Percentiles rank a stretch among this genome's conserved stretches.
Evolutionary conservation across 352 stramenopile genomes (phyloP).

Genomic region (Globisporangium camurandrum): DNA sequence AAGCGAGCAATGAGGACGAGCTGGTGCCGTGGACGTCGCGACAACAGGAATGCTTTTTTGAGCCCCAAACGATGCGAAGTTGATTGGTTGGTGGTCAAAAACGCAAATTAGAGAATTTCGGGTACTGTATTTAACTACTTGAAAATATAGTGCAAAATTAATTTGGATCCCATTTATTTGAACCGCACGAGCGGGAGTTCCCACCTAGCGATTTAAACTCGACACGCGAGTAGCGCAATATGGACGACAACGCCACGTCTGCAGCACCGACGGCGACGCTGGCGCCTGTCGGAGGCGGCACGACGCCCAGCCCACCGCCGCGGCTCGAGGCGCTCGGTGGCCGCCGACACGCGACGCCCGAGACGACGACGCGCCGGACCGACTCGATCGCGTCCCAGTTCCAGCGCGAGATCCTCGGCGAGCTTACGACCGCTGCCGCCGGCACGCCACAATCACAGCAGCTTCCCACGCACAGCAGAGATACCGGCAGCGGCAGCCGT

Average conservation of each 20-base stretch:
- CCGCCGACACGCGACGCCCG: conserved; percentile 28
- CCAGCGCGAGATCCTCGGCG: conserved; percentile 54
- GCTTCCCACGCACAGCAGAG: not conserved
- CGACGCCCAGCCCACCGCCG: conserved; percentile 6
- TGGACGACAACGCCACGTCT: too few species aligned
- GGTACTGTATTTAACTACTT: too few species aligned
- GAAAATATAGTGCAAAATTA: too few species aligned
- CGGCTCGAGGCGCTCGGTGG: conserved; percentile 10
- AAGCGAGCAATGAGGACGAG: not conserved
- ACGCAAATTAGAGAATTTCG: too few species aligned
- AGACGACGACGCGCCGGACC: conserved; percentile 10
- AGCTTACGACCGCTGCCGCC: conserved; percentile 3
- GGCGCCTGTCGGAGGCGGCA: not conserved
- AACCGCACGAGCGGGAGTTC: too few species aligned
- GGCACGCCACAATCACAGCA: not conserved
- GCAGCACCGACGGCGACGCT: not conserved
- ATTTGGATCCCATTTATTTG: too few species aligned
- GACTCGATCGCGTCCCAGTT: conserved; percentile 53
- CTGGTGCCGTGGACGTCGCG: not conserved
- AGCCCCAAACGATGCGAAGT: conserved; percentile 12
- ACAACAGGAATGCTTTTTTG: not conserved
- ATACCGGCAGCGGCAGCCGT: not conserved
- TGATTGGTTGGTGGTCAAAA: not conserved
- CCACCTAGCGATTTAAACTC: too few species aligned
- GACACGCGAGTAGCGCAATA: too few species aligned